Evolutionary conservation across 2,329 filamentous ascomycete genomes (phyloP), one percentile per base, ranked within the genome.

Genomic region (Alternaria gansuensis): DNA sequence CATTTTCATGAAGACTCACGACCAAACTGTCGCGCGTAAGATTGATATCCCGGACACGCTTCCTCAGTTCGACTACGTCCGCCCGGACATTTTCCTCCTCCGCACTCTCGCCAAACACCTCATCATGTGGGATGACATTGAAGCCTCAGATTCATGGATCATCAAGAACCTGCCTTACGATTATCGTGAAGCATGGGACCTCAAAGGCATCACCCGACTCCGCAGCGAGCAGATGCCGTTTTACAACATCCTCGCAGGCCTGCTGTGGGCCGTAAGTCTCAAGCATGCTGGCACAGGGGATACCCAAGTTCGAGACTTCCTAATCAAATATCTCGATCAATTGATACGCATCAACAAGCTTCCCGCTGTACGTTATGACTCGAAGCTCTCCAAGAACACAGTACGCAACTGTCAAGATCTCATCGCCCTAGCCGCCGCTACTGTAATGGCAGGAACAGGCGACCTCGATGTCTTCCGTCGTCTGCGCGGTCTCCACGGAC

Each of bases 1-100:
- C 53, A 94, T 99, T 31, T 99, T 94, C 77, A 95, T 99, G 92
- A 98, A 98, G 78, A 95, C 94, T 0, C 92, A 96, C 64, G 92
- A 99, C 73, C 85, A 87, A 59, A 88, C 91, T 14, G 86, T 99
- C 21, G 95, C 95, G 3, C 87, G 89, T 55, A 98, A 97, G 80
- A 89, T 99, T 51, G 92, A 98, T 74, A 88, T 98, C 0, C 96
- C 96, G 0, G 90, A 96, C 65, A 96, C 95, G 0, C 81, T 91
- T 26, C 84, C 95, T 33, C 93, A 98, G 67, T 98, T 97, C 75
- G 95, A 98, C 75, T 97, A 98, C 73, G 90, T 98, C 17, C 88
- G 95, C 2, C 95, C 95, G 0, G 95, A 99, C 73, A 88, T 97
- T 40, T 90, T 99, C 64, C 86, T 99, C 6, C 83, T 99, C 10